These are phyloP conservation scores for Pterocarpus santalinus DNA, from an alignment of 306 rosid species.

Conservation along the genomic window DNA sequence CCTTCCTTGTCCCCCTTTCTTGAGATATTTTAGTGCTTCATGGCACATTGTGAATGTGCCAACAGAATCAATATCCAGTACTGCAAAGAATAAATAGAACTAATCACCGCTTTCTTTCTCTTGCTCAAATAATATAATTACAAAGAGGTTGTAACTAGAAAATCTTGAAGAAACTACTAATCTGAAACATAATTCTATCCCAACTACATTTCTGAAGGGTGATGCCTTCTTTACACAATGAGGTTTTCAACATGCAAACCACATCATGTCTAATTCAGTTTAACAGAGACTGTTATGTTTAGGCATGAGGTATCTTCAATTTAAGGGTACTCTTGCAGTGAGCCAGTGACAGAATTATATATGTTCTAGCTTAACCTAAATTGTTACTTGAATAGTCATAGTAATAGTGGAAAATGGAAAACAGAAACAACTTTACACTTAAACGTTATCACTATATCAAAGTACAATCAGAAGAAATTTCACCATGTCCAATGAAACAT, in stretches of 20 bases:
- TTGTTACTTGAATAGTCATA: not conserved
- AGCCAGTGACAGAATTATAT: not conserved
- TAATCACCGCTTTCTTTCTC: conserved; percentile 33
- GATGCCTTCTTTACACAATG: not conserved
- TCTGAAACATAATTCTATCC: conserved; percentile 22
- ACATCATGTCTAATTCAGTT: not conserved
- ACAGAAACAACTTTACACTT: not conserved
- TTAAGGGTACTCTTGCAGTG: not conserved
- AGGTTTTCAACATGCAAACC: not conserved
- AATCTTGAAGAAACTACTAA: conserved; percentile 4
- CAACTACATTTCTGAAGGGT: not conserved
- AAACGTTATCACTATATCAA: not conserved
- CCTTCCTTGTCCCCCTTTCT: conserved; percentile 90
- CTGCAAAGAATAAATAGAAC: conserved; percentile 58
- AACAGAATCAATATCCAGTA: conserved; percentile 95
- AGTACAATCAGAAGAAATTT: not conserved
- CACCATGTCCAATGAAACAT: conserved; percentile 12
- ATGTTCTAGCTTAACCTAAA: not conserved
- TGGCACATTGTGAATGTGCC: conserved; percentile 97
- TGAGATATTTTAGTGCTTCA: conserved; percentile 88
- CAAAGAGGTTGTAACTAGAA: not conserved
- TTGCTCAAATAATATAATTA: conserved; percentile 1
- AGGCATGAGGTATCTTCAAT: not conserved
- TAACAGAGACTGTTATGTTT: not conserved
- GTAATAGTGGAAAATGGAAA: not conserved